These are phyloP conservation scores for Umbelopsis sp. DNA, from an alignment of 371 early-diverging fungal genomes.

Conservation along the genomic window DNA sequence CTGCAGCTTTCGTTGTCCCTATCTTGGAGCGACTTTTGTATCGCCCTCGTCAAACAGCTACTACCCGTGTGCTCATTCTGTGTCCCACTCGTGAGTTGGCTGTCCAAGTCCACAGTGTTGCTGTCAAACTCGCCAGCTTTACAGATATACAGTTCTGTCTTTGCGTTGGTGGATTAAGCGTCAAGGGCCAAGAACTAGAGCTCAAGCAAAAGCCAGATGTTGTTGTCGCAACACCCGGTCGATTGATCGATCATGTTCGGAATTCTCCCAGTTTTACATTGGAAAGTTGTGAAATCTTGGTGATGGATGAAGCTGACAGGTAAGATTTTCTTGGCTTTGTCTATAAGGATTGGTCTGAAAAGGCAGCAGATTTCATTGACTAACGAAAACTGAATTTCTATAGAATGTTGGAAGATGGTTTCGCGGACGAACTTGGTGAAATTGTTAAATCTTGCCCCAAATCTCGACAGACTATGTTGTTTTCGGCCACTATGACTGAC, in stretches of 20 bases:
- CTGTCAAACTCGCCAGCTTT: slow-evolving; percentile 82
- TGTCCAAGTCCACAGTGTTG: slow-evolving; percentile 94
- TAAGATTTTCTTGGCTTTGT: slow-evolving; percentile 22
- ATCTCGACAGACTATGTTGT: slow-evolving; percentile 97
- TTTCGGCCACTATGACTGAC: slow-evolving; percentile 99
- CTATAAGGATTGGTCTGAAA: neutral
- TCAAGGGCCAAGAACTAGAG: slow-evolving; percentile 92
- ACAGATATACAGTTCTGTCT: slow-evolving; percentile 89
- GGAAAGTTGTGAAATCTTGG: slow-evolving; percentile 93
- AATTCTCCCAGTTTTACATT: slow-evolving; percentile 90
- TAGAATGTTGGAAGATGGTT: slow-evolving; percentile 99
- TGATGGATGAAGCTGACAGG: slow-evolving; percentile 99
- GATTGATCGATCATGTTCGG: slow-evolving; percentile 98
- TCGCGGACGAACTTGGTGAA: slow-evolving; percentile 95
- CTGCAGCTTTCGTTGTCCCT: slow-evolving; percentile 98
- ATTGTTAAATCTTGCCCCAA: slow-evolving; percentile 92
- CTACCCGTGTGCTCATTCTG: slow-evolving; percentile 93
- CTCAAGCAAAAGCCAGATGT: slow-evolving; percentile 93
- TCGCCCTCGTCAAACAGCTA: slow-evolving; percentile 78
- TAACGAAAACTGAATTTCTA: neutral
- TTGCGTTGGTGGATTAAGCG: slow-evolving; percentile 93
- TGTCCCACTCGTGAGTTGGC: slow-evolving; percentile 99
- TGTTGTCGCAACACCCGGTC: slow-evolving; percentile 99
- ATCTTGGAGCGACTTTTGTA: slow-evolving; percentile 94
- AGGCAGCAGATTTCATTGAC: neutral